Conservation (phyloP, 768 basidiomycete genomes). For the Sarcomyxa edulis region DNA sequence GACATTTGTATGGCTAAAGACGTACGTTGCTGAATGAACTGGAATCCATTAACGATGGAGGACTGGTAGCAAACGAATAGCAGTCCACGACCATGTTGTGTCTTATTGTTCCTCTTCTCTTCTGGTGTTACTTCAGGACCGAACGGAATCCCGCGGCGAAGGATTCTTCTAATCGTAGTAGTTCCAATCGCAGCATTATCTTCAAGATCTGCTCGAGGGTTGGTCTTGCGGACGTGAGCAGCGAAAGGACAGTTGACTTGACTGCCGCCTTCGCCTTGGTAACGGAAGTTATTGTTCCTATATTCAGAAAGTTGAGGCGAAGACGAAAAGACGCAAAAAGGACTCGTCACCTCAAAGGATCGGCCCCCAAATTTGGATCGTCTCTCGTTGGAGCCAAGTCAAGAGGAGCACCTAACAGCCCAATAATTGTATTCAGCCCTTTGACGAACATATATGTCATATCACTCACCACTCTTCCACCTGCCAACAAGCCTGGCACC, state of each 20-base stretch:
- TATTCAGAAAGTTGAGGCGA: too few relatives aligned
- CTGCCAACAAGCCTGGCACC: conserved; percentile 50
- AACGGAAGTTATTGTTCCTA: conserved; percentile 6
- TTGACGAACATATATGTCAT: too few relatives aligned
- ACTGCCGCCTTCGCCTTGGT: neutral
- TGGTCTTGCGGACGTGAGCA: conserved; percentile 42
- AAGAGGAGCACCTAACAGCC: conserved; percentile 37
- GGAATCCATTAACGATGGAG: conserved; percentile 33
- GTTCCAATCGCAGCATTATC: conserved; percentile 7
- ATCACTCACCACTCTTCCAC: conserved; percentile 57
- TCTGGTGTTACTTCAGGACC: conserved; percentile 42
- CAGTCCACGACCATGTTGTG: conserved; percentile 41
- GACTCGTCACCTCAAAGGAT: conserved; percentile 32
- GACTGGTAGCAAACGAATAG: conserved; percentile 41
- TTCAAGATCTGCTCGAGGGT: conserved; percentile 41
- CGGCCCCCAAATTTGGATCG: conserved; percentile 27
- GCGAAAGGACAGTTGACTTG: conserved; percentile 42
- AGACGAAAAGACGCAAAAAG: too few relatives aligned
- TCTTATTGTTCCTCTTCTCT: conserved; percentile 31
- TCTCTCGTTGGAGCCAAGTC: conserved; percentile 38
- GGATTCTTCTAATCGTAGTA: conserved; percentile 14
- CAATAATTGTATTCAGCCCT: conserved; percentile 13
- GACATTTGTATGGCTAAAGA: too few relatives aligned
- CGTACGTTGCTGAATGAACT: conserved; percentile 36
- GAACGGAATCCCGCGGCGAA: conserved; percentile 30